Evolutionary conservation across 148 eudicot species (phyloP), one percentile per base, ranked within the genome.

Genomic region (Nepenthes mirabilis): DNA sequence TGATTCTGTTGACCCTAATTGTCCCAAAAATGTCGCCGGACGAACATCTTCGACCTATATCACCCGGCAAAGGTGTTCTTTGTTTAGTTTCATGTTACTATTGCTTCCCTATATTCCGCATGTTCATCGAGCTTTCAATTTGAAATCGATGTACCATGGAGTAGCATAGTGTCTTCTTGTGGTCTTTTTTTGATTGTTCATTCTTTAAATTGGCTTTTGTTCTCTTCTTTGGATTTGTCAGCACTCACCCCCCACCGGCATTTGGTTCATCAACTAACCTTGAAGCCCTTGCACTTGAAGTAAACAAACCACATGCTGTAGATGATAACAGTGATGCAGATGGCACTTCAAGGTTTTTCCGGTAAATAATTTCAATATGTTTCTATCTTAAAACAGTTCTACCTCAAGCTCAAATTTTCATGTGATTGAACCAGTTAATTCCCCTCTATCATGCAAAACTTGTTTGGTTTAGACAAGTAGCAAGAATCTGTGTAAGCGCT

Each of bases 241-340:
- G 82, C 71, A 82, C 79, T 64, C 96, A 85, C 70, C 99, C 91
- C 47, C 96, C 95, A 52, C 99, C 96, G 58, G 83, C 99, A 59
- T 93, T 93, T 79, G 99, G 99, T 45, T 93, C 99, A 52, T 88
- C 95, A 54, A 85, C 95, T 47, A 88, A 88, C 70, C 99, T 93
- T 47, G 96, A 86, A 80, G 89, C 91, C 67, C 95, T 93, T 72
- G 96, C 99, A n/a, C 85, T 77, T 73, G 96, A 88, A 80, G 85
- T 73, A 69, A 79, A 72, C 75, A 76, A 79, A 72, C 61, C 74
- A 63, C 77, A 73, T 70, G 72, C 68, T 59, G 81, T 78, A 55
- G 86, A 75, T 68, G 86, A 79, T 43, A 81, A 88, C 33, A 75
- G 75, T 62, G 79, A 74, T 56, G 79, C 68, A 55, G 60, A 79